Evolutionary conservation across 495 filamentous ascomycete genomes (phyloP).

Genomic region (Talaromyces adpressus): DNA sequence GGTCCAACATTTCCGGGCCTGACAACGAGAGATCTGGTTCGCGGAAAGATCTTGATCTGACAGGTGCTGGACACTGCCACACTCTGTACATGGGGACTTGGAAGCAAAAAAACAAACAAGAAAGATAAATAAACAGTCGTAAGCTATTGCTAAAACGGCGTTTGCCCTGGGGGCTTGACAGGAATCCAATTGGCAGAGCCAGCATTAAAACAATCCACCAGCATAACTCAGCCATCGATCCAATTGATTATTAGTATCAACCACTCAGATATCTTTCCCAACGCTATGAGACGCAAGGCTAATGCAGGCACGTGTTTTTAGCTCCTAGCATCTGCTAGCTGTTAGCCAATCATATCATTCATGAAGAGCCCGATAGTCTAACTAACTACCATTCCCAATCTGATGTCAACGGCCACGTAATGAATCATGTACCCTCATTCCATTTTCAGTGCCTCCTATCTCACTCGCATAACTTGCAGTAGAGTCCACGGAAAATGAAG

Average conservation of each 20-base stretch:
- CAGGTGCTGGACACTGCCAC: background rate
- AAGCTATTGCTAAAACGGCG: background rate
- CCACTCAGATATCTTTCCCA: background rate
- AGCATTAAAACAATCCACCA: background rate
- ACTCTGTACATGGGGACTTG: background rate
- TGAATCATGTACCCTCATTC: background rate
- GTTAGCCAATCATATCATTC: background rate
- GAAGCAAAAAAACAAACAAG: background rate
- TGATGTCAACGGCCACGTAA: constrained; percentile 1
- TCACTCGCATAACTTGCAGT: background rate
- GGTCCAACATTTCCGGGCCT: background rate
- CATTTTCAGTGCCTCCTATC: background rate
- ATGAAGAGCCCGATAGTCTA: background rate
- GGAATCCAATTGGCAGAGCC: background rate
- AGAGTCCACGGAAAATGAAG: background rate
- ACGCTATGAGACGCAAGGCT: background rate
- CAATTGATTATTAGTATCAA: background rate
- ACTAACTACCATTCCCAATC: background rate
- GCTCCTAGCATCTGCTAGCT: background rate
- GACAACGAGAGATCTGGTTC: background rate
- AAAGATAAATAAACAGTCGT: background rate
- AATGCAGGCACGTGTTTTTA: constrained; percentile 2
- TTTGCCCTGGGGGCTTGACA: background rate
- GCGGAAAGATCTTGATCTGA: background rate
- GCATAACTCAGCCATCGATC: background rate